Evolutionary conservation across 345 rosid species (phyloP), one percentile per base, ranked within the genome.

Genomic region (Nasturtium officinale): DNA sequence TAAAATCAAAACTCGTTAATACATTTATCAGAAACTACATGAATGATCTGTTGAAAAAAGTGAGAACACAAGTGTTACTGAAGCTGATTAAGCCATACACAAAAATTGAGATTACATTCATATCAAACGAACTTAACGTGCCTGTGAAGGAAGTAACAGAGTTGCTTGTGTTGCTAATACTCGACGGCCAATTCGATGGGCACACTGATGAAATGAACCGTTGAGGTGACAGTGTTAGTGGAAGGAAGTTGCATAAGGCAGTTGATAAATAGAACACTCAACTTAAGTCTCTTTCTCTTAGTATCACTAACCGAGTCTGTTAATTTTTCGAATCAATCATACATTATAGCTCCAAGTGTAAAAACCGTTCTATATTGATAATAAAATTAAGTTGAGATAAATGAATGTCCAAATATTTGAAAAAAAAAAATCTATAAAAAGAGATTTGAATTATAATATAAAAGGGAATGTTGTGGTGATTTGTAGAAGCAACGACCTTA

Each of bases 51-150:
- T 77, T 96, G 74, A 96, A 90, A 91, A 92, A 96, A 74, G 97
- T 96, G 80, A 89, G 99, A 79, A 92, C 98, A 9, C 99, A 96
- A 79, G 98, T 96, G 68, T 79, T 96, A 61, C 95, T 96, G 51
- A 96, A 96, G 89, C 97, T 96, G 74, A 96, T 96, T 53, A 96
- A 92, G 79, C 98, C 98, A 17, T 92, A 92, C 69, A 92, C 98
- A 18, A 92, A 92, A 86, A 92, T 92, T 9, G 84, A 90, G 62
- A 87, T 90, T 20, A 96, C 98, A 10, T 96, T 96, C 81, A 90
- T 96, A 78, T 90, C 98, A 7, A 85, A 89, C 88, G 98, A 96
- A 54, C 96, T 96, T 50, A 96, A 92, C 61, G 97, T 96, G 54
- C 92, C 98, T 4, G 99, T 92, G 73, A 87, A 85, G 65, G 99